Conservation (phyloP, 331 rosid species). For the Malus hybrid region DNA sequence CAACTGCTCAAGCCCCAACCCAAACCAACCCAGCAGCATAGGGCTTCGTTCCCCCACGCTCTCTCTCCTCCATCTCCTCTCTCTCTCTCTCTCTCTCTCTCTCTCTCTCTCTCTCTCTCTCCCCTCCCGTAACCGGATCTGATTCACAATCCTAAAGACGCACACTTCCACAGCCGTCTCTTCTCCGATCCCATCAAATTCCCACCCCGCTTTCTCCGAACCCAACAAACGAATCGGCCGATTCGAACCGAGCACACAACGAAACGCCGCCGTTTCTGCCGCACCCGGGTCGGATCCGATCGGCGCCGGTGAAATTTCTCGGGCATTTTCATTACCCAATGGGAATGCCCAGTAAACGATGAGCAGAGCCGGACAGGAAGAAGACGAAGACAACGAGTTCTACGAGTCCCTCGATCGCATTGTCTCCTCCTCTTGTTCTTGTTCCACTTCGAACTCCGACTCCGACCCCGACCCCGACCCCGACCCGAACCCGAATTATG, state of each 20-base stretch:
- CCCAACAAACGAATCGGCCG: not conserved
- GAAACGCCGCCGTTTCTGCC: not conserved
- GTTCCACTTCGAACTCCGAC: constrained; percentile 70
- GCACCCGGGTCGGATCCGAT: constrained; percentile 36
- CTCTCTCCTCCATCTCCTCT: constrained; percentile 8
- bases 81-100: constrained; percentile 14
- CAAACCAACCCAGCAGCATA: constrained; percentile 40
- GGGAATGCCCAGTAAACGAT: constrained; percentile 70
- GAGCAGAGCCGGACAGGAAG: constrained; percentile 61
- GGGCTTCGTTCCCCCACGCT: constrained; percentile 50
- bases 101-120: constrained; percentile 13
- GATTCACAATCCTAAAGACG: constrained; percentile 35
- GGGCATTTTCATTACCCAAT: constrained; percentile 48
- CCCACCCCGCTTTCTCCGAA: not conserved
- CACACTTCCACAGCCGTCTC: constrained; percentile 16
- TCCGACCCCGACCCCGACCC: constrained; percentile 14
- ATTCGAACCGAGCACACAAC: not conserved
- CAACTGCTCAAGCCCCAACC: constrained; percentile 39
- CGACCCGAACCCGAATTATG: constrained; percentile 15
- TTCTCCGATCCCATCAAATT: constrained; percentile 35
- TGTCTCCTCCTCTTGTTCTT: constrained; percentile 73
- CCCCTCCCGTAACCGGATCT: constrained; percentile 50
- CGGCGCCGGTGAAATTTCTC: constrained; percentile 6
- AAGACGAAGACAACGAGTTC: constrained; percentile 51
- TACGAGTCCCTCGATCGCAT: constrained; percentile 88